A percentile compares a stretch with the other conserved stretches of the same genome.
Conservation (phyloP, 352 stramenopile genomes). For the Phytophthora meadii region DNA sequence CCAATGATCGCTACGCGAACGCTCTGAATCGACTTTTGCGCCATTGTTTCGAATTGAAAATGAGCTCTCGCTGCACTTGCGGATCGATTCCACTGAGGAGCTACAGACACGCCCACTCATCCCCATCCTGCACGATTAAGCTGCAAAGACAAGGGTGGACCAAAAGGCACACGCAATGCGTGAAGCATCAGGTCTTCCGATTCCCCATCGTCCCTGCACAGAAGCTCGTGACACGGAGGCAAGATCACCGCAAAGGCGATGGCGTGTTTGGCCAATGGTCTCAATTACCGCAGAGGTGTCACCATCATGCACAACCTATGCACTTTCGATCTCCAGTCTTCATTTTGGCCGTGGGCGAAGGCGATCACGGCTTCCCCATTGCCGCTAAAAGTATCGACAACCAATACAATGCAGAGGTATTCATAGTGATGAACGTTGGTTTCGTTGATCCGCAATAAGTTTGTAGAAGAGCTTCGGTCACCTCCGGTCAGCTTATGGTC, state of each 20-base stretch:
- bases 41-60: constrained; percentile 32
- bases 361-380: no score
- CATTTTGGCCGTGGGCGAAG: neutral
- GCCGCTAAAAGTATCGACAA: no score
- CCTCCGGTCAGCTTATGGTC: no score
- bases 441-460: constrained; percentile 11
- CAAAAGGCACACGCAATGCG: neutral
- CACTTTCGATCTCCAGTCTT: neutral
- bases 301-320: constrained; percentile 5
- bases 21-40: constrained; percentile 21
- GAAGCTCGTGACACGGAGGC: constrained; percentile 11
- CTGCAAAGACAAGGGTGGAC: constrained; percentile 38
- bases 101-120: neutral
- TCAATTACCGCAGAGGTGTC: constrained; percentile 7
- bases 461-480: neutral
- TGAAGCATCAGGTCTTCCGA: no score
- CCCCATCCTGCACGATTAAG: constrained; percentile 14
- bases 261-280: constrained; percentile 14
- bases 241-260: constrained; percentile 12
- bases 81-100: neutral
- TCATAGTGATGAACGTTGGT: constrained; percentile 24
- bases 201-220: constrained; percentile 17
- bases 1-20: constrained; percentile 69
- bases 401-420: no score
- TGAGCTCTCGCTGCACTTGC: constrained; percentile 6